Evolutionary conservation across 1,284 basidiomycete genomes (phyloP).

Genomic region (Malassezia globosa): DNA sequence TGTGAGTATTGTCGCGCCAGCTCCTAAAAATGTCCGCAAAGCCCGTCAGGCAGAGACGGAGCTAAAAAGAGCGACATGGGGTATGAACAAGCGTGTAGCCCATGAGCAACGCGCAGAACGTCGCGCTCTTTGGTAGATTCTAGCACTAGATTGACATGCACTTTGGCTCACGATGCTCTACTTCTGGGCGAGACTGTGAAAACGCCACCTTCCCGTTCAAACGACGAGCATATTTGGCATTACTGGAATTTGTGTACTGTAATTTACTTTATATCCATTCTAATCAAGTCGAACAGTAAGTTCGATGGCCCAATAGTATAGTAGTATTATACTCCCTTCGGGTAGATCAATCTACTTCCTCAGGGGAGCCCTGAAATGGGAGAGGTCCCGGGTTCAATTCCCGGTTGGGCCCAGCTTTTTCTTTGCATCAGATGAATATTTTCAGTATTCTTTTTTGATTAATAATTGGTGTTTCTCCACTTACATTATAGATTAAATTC

Average conservation of each 20-base stretch:
- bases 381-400: constrained; percentile 24
- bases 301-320: constrained; percentile 21
- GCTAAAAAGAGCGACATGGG: constrained; percentile 26
- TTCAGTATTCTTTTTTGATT: too few species aligned
- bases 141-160: neutral
- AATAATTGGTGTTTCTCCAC: too few species aligned
- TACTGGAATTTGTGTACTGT: too few species aligned
- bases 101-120: constrained; percentile 26
- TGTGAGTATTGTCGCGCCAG: constrained; percentile 36
- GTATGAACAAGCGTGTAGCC: constrained; percentile 34
- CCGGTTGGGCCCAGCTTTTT: constrained; percentile 19
- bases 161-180: too few species aligned
- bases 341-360: constrained; percentile 9
- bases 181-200: too few species aligned
- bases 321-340: constrained; percentile 23
- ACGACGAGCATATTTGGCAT: too few species aligned
- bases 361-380: constrained; percentile 16
- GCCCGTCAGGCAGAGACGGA: constrained; percentile 23
- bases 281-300: too few species aligned
- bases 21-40: constrained; percentile 23
- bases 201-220: too few species aligned
- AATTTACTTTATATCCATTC: too few species aligned
- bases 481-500: too few species aligned
- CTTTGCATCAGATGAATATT: too few species aligned
- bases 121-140: constrained; percentile 26